Evolutionary conservation across 192 early-diverging fungal species (phyloP).

Genomic region (Backusella sp.): DNA sequence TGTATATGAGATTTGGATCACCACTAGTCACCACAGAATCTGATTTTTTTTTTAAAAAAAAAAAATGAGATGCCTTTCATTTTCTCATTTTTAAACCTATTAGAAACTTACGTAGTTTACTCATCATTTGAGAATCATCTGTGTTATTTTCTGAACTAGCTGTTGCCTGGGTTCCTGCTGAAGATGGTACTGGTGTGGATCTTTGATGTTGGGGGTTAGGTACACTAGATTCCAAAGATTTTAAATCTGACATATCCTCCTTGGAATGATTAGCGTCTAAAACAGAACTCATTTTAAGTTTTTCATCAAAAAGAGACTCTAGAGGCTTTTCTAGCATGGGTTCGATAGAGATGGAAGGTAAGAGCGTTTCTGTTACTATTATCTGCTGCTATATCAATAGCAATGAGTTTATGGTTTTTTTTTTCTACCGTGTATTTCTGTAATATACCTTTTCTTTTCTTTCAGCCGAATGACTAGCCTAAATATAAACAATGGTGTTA

Average conservation of each 20-base stretch:
- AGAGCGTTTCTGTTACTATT: not conserved
- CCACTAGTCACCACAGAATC: conserved; percentile 85
- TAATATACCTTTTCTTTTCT: not conserved
- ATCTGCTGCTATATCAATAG: not conserved
- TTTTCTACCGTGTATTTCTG: not conserved
- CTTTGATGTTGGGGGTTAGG: conserved; percentile 33
- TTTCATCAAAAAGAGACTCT: not conserved
- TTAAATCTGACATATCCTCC: conserved; percentile 3
- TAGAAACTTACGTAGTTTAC: conserved; percentile 64
- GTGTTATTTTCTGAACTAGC: conserved; percentile 78
- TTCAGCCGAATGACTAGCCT: not conserved
- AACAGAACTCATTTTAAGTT: not conserved
- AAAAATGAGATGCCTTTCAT: not conserved
- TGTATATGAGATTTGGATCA: conserved; percentile 89
- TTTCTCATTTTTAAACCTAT: conserved; percentile 2
- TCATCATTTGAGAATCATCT: conserved; percentile 94
- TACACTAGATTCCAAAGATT: conserved; percentile 40
- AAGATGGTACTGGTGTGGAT: conserved; percentile 35
- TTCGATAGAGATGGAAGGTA: not conserved
- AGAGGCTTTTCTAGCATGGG: not conserved
- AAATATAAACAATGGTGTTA: not conserved
- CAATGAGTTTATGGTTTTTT: not conserved
- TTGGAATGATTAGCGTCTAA: not conserved
- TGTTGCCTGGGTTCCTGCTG: conserved; percentile 29
- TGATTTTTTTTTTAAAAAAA: conserved; percentile 23